phyloP scores from a whole-genome alignment of 106 monocot species.

The Acanthochlamys bracteata region DNA sequence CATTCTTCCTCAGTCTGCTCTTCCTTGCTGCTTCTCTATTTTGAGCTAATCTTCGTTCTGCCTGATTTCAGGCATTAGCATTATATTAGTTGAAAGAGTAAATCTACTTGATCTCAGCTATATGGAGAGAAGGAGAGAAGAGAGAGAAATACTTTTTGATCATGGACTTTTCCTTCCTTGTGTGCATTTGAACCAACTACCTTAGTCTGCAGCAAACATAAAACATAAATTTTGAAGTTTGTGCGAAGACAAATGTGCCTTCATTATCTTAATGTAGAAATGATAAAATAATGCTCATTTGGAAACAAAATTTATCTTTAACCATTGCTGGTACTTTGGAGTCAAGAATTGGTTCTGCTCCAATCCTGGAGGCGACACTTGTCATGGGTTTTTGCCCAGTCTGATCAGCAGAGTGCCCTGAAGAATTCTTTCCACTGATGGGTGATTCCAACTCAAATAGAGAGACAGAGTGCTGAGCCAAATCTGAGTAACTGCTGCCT shows the following conservation, averaged over 20 bases:
- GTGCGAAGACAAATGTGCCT: neutral
- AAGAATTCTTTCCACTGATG: slow-evolving; percentile 33
- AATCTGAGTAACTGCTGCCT: slow-evolving; percentile 72
- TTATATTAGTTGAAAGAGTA: no score
- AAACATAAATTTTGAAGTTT: neutral
- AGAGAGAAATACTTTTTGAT: slow-evolving; percentile 28
- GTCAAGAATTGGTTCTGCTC: slow-evolving; percentile 17
- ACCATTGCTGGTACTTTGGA: slow-evolving; percentile 27
- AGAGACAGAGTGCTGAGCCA: slow-evolving; percentile 50
- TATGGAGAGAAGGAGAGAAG: slow-evolving; percentile 6
- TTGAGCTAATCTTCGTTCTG: slow-evolving; percentile 51
- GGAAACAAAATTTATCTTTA: neutral
- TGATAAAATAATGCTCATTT: neutral
- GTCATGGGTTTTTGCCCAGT: slow-evolving; percentile 20
- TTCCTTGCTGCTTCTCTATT: slow-evolving; percentile 85
- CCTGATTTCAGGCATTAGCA: slow-evolving; percentile 7
- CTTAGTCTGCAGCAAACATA: slow-evolving; percentile 9
- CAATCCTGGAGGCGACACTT: slow-evolving; percentile 22
- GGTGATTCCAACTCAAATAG: slow-evolving; percentile 65
- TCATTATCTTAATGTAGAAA: neutral
- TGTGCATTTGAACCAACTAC: slow-evolving; percentile 18
- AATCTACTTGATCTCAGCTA: neutral
- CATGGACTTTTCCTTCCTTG: slow-evolving; percentile 29
- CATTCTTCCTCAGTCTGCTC: slow-evolving; percentile 78
- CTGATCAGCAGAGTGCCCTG: slow-evolving; percentile 17